phyloP scores from a whole-genome alignment of 192 early-diverging fungal genomes.

The Coemansia sp. region DNA sequence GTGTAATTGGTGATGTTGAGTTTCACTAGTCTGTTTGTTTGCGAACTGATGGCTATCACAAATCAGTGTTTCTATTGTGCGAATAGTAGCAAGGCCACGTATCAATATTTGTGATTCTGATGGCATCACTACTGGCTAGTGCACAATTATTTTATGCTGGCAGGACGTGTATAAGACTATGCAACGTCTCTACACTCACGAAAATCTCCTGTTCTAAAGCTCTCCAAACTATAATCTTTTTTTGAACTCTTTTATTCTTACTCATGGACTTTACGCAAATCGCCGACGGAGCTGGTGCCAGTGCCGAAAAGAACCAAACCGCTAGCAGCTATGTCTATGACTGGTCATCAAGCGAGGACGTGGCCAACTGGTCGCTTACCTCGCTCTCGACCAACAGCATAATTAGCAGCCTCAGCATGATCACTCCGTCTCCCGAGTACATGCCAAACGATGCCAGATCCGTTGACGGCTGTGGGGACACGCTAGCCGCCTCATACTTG shows the following conservation, averaged over 20 bases:
- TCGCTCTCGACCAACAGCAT: conserved; percentile 23
- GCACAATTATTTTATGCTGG: neutral
- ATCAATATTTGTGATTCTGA: conserved; percentile 1
- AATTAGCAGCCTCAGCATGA: conserved; percentile 15
- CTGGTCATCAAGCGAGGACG: conserved; percentile 27
- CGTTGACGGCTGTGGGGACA: conserved; percentile 12
- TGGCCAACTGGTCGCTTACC: conserved; percentile 26
- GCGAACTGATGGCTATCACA: neutral
- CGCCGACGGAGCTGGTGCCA: neutral
- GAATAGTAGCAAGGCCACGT: neutral
- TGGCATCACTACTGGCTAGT: neutral
- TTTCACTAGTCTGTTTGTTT: neutral
- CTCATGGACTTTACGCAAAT: neutral
- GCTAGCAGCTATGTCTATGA: conserved; percentile 10
- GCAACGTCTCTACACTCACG: neutral
- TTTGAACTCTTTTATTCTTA: neutral
- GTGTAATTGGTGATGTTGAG: neutral
- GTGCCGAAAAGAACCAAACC: neutral
- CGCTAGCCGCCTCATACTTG: conserved; percentile 7
- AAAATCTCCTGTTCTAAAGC: neutral
- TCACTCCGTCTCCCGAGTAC: conserved; percentile 19
- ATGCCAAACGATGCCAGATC: neutral
- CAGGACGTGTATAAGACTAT: neutral
- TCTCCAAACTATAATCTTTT: neutral
- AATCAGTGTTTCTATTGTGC: neutral